Percentiles rank a stretch among this genome's conserved stretches.
Conservation (phyloP, 2,329 filamentous ascomycete species). For the Trichoderma gracile region DNA sequence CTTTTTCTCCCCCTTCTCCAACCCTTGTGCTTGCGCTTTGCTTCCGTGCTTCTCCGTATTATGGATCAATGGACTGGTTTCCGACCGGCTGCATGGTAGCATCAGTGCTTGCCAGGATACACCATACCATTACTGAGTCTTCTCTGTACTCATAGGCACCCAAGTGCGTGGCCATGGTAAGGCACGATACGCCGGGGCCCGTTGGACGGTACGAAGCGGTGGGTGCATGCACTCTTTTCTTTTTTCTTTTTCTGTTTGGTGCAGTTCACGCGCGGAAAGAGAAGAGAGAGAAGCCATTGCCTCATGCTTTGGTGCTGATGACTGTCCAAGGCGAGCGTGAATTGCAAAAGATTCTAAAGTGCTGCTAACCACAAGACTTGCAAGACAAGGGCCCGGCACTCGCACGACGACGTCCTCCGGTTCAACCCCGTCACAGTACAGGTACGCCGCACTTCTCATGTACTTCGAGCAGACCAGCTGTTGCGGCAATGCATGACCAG, state of each 20-base stretch:
- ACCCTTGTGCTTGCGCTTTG: background rate
- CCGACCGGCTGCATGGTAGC: slow-evolving; percentile 14
- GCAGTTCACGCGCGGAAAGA: background rate
- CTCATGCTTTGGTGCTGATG: background rate
- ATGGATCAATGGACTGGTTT: slow-evolving; percentile 11
- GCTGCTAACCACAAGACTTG: background rate
- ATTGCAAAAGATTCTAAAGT: background rate
- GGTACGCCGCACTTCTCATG: too few species aligned
- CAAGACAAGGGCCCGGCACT: background rate
- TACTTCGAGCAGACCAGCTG: background rate
- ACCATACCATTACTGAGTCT: background rate
- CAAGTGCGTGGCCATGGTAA: slow-evolving; percentile 16
- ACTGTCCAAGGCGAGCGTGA: background rate
- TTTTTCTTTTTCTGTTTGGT: background rate
- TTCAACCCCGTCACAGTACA: too few species aligned
- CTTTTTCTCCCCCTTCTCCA: background rate
- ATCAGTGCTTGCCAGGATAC: slow-evolving; percentile 4
- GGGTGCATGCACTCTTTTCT: background rate
- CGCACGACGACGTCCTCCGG: background rate
- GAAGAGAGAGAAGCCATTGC: background rate
- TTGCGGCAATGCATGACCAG: background rate
- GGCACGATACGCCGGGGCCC: slow-evolving; percentile 6
- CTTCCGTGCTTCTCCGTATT: background rate
- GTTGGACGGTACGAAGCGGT: background rate
- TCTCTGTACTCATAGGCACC: slow-evolving; percentile 21